Evolutionary conservation across 805 yeast genomes (phyloP), one percentile per base, ranked within the genome.

Genomic region (Saccharomycopsis microspora): DNA sequence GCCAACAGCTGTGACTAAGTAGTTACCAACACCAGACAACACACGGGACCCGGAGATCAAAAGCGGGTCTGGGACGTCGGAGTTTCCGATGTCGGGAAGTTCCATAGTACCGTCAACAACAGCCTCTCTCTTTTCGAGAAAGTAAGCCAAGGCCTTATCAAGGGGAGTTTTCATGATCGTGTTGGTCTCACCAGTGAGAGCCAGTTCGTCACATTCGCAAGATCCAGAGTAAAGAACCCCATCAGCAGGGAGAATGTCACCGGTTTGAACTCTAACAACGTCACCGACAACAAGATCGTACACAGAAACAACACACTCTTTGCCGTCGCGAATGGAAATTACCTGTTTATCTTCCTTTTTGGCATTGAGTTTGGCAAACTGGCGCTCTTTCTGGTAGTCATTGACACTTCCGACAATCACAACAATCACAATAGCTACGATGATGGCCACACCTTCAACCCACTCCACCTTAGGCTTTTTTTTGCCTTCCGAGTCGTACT

Each of bases 361-460:
- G 33, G 87, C 78, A 63, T 90, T 89, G 54, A 93, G 74, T 56
- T 80, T 82, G 44, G 85, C 84, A 64, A 93, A 93, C 62, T 93
- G 98, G 10, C 87, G 69, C 62, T 93, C 98, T 63, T 94, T 94
- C 61, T 93, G 96, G 69, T 84, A 93, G 65, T 93, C 98, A 63
- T 93, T 93, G n/a, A 77, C 82, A 2, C 96, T 93, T 44, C 97
- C 95, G 9, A 94, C 98, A 3, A 86, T 55, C 4, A 90, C 96
- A 34, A 93, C 97, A 51, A 93, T 90, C 4, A 78, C 58, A 29
- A 93, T 85, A 27, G 99, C 99, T 3, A 83, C 83, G 56, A 93
- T 76, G 60, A 93, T 93, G 39, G 98, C 99, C 37, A 89, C 95
- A 56, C 99, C 99, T 69, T 93, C 99, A 43, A 94, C 96, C 97